A percentile compares a stretch with the other conserved stretches of the same genome.
phyloP scores from a whole-genome alignment of 148 eudicot genomes.

The Rhododendron vialii region DNA sequence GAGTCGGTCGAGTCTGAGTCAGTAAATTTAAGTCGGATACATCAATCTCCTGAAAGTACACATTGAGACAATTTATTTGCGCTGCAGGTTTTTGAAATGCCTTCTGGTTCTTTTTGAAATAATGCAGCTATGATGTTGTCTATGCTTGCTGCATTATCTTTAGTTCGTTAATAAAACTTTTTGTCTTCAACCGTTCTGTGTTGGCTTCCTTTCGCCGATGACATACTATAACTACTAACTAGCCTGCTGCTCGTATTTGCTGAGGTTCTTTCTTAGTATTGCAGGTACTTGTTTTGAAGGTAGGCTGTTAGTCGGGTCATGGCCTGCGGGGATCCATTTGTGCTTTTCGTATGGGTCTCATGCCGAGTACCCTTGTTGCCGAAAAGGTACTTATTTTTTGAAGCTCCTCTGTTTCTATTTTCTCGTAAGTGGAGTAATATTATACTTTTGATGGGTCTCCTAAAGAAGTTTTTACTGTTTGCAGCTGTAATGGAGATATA shows the following conservation, averaged over 20 bases:
- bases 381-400: conserved; percentile 9
- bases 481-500: background rate
- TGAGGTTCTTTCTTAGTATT: conserved; percentile 1
- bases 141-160: conserved; percentile 14
- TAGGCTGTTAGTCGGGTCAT: background rate
- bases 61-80: conserved; percentile 25
- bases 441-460: background rate
- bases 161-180: background rate
- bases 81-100: conserved; percentile 10
- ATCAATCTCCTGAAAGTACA: conserved; percentile 41
- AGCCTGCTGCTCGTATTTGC: background rate
- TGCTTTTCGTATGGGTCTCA: background rate
- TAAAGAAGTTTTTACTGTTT: background rate
- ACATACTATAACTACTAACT: no score
- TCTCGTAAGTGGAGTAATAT: background rate
- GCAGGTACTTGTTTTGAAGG: conserved; percentile 3
- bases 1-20: conserved; percentile 76
- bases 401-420: background rate
- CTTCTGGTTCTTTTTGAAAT: conserved; percentile 1
- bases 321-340: background rate
- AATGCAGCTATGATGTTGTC: background rate
- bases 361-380: background rate
- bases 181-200: background rate
- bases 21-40: conserved; percentile 93
- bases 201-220: background rate